Conservation (phyloP, 768 basidiomycete species). For the Suillus lakei region DNA sequence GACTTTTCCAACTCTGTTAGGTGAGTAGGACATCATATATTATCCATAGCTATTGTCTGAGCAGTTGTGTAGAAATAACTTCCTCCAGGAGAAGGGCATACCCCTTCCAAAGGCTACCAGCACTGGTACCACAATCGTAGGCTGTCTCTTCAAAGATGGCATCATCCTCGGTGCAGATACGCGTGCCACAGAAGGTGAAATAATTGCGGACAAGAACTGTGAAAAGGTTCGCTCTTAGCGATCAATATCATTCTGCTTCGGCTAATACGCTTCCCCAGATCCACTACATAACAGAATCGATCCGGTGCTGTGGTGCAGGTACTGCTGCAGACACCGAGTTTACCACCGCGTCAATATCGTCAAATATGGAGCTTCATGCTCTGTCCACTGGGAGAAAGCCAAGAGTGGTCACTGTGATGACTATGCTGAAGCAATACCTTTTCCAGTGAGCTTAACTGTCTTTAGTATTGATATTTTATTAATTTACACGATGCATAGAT, state of each 20-base stretch:
- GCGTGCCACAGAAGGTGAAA: slow-evolving; percentile 90
- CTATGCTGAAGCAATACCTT: slow-evolving; percentile 96
- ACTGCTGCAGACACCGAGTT: slow-evolving; percentile 99
- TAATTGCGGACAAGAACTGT: slow-evolving; percentile 99
- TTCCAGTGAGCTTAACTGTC: slow-evolving; percentile 61
- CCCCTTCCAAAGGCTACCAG: slow-evolving; percentile 84
- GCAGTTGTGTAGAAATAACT: slow-evolving; percentile 61
- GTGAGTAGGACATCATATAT: slow-evolving; percentile 40
- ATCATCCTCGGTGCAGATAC: slow-evolving; percentile 97
- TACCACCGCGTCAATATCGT: slow-evolving; percentile 92
- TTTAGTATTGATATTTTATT: neutral
- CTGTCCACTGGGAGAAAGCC: slow-evolving; percentile 92
- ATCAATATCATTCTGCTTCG: slow-evolving; percentile 1
- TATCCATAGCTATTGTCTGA: neutral
- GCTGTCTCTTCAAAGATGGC: slow-evolving; percentile 90
- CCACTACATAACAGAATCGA: slow-evolving; percentile 94
- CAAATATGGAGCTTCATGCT: slow-evolving; percentile 92
- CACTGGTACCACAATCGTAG: slow-evolving; percentile 98
- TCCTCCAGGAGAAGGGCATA: slow-evolving; percentile 70
- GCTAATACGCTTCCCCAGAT: slow-evolving; percentile 58
- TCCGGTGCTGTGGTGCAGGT: slow-evolving; percentile 97
- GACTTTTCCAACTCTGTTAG: slow-evolving; percentile 78
- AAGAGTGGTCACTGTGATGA: slow-evolving; percentile 97
- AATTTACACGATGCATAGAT: slow-evolving; percentile 45
- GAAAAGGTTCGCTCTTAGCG: slow-evolving; percentile 75